phyloP scores from a whole-genome alignment of 1,139 yeast genomes.

The Pichia sp. region DNA sequence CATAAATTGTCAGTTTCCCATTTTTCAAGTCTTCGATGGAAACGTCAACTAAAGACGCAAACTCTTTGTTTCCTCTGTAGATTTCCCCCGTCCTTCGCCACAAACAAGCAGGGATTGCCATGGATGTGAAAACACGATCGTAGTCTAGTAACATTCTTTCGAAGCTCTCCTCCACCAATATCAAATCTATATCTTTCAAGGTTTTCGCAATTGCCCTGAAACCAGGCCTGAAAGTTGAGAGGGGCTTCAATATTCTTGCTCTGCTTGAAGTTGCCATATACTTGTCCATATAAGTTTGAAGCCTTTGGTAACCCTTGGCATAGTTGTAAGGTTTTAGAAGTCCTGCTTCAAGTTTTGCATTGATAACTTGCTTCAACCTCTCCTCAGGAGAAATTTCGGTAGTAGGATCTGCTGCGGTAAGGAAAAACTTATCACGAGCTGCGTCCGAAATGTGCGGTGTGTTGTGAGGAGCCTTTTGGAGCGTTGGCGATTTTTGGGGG shows the following conservation, averaged over 20 bases:
- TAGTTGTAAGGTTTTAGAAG: conserved; percentile 88
- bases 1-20: conserved; percentile 89
- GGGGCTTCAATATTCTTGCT: conserved; percentile 83
- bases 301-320: conserved; percentile 87
- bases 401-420: conserved; percentile 97
- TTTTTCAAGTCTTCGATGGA: conserved; percentile 87
- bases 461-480: background rate
- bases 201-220: conserved; percentile 91
- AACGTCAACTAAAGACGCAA: conserved; percentile 90
- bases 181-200: conserved; percentile 85
- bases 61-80: conserved; percentile 91
- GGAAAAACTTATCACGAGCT: conserved; percentile 87
- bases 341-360: conserved; percentile 94
- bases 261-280: conserved; percentile 84
- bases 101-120: conserved; percentile 97
- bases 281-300: conserved; percentile 88
- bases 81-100: conserved; percentile 98
- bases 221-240: conserved; percentile 86
- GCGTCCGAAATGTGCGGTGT: conserved; percentile 61
- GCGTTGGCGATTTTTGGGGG: conserved; percentile 2
- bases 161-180: conserved; percentile 88
- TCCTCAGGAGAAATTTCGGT: conserved; percentile 94
- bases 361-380: conserved; percentile 87
- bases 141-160: conserved; percentile 91
- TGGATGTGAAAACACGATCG: conserved; percentile 91